Evolutionary conservation across 2,329 filamentous ascomycete genomes (phyloP), one percentile per base, ranked within the genome.

Genomic region (Xylaria multiplex): DNA sequence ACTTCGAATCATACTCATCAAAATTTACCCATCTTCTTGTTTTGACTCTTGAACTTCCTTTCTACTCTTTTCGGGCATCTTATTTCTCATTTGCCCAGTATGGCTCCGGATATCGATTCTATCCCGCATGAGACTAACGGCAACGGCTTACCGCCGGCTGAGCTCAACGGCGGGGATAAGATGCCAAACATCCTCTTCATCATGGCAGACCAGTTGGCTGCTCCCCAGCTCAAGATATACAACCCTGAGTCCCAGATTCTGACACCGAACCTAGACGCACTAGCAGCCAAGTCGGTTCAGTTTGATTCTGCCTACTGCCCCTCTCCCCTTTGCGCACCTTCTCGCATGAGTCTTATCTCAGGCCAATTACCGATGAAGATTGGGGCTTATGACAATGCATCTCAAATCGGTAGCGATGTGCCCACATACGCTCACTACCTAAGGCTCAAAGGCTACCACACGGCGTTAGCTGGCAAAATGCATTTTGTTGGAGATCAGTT

Each of bases 301-400:
- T 97, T 97, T 77, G 91, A 97, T 77, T 96, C 91, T 43, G 94
- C 94, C 22, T 97, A 97, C 83, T 97, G 93, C 83, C 95, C 95
- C 67, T 94, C 93, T 11, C 94, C 94, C 6, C 88, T 97, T 45
- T 97, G 94, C 79, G 94, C 93, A 0, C 94, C 94, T 2, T 97
- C 93, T 14, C 90, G 94, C 73, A 97, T 97, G 88, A 93, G 92
- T 78, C 92, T 97, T 90, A 94, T 97, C 79, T 95, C 92, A 11
- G 94, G 94, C 49, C 92, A 95, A 75, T 85, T 97, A 64, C 94
- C 94, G 46, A 95, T 93, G 79, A 94, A 92, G 83, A 97, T 97
- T 74, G 92, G 90, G 46, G 92, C 93, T 9, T 97, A 92, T 79
- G 94, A 97, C 82, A 97, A 97, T 76, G 94, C 93, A 50, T 89